Conservation (phyloP, 2,329 filamentous ascomycete species). For the Phoma sp. region DNA sequence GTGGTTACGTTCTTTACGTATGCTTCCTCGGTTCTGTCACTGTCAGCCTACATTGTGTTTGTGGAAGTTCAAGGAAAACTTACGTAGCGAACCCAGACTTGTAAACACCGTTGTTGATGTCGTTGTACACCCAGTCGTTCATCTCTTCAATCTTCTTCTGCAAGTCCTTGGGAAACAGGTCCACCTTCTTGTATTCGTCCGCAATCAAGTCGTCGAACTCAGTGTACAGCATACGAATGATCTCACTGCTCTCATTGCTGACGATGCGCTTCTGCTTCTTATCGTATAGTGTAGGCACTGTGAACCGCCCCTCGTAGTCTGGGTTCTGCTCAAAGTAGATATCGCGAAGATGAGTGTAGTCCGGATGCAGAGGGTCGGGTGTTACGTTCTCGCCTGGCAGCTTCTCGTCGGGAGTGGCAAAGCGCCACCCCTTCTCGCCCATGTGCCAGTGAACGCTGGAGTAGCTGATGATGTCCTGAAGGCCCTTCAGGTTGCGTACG, state of each 20-base stretch:
- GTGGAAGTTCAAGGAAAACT: conserved; percentile 15
- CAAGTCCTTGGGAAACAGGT: conserved; percentile 54
- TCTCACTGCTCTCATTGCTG: conserved; percentile 91
- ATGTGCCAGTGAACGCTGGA: conserved; percentile 96
- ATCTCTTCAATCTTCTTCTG: conserved; percentile 55
- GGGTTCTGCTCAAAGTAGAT: conserved; percentile 79
- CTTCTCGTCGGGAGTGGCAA: conserved; percentile 69
- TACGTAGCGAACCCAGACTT: conserved; percentile 59
- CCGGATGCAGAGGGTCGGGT: conserved; percentile 69
- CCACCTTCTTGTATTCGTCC: conserved; percentile 52
- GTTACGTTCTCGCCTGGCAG: conserved; percentile 61
- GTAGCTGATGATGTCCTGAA: conserved; percentile 80
- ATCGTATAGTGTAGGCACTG: conserved; percentile 86
- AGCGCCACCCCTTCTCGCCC: conserved; percentile 79
- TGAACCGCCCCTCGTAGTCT: conserved; percentile 79
- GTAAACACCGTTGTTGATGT: conserved; percentile 61
- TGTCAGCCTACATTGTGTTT: background rate
- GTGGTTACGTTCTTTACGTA: conserved; percentile 54
- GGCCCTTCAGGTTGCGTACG: conserved; percentile 85
- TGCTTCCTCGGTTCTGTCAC: conserved; percentile 53
- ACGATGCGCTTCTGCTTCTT: conserved; percentile 77
- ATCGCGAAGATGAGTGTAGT: conserved; percentile 75
- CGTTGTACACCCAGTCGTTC: conserved; percentile 61
- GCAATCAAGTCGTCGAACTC: conserved; percentile 72
- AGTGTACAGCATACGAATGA: conserved; percentile 85